Evolutionary conservation across 495 filamentous ascomycete species (phyloP).

Genomic region (Penicillium parvum): DNA sequence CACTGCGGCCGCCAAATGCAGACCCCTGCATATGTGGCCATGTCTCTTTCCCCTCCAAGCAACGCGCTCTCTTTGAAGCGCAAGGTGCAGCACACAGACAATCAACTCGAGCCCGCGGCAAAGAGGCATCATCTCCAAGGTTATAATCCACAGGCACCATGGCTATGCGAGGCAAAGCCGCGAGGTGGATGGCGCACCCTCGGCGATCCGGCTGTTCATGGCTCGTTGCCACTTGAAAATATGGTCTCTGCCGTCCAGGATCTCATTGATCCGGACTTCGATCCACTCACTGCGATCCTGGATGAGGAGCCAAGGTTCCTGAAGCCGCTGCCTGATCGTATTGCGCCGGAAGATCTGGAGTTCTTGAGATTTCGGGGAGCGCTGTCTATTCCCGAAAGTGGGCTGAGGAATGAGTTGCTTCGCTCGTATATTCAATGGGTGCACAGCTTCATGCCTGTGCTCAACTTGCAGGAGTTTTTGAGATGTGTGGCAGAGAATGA

Average conservation of each 20-base stretch:
- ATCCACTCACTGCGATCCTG: constrained; percentile 41
- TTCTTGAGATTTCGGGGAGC: constrained; percentile 72
- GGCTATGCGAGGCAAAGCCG: constrained; percentile 30
- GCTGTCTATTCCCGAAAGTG: constrained; percentile 58
- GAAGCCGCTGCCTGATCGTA: constrained; percentile 41
- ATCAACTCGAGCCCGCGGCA: constrained; percentile 11
- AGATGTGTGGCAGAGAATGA: constrained; percentile 53
- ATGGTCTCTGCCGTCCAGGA: constrained; percentile 44
- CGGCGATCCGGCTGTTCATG: constrained; percentile 25
- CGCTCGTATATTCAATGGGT: constrained; percentile 76
- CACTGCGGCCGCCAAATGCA: too few relatives aligned
- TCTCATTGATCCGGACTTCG: constrained; percentile 42
- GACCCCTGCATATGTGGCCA: constrained; percentile 11
- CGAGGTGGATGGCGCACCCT: constrained; percentile 28
- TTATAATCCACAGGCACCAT: constrained; percentile 35
- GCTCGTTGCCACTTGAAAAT: constrained; percentile 34
- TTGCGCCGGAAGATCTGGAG: constrained; percentile 64
- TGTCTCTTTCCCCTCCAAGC: constrained; percentile 18
- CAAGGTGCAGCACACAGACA: constrained; percentile 25
- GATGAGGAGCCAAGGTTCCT: constrained; percentile 51
- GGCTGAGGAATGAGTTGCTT: constrained; percentile 66
- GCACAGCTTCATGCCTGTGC: constrained; percentile 77
- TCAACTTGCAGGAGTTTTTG: constrained; percentile 71
- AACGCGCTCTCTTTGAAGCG: constrained; percentile 25
- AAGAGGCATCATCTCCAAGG: constrained; percentile 29